Conservation (phyloP, 2,329 filamentous ascomycete species). For the Teratosphaeriaceae sp. region DNA sequence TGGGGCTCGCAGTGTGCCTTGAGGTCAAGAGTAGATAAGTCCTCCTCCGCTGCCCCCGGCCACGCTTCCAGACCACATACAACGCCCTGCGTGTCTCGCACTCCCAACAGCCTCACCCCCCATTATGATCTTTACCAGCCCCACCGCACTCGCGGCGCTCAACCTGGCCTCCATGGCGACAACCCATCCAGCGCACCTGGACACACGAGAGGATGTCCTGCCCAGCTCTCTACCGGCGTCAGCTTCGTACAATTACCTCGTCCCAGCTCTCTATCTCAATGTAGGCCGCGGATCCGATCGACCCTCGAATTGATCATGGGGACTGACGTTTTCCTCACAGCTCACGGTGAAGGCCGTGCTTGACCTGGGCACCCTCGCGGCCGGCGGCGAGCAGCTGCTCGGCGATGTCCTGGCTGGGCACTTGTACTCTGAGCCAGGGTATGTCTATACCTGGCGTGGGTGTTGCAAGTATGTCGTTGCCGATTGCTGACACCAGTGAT, state of each 20-base stretch:
- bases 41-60: no score
- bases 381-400: constrained; percentile 4
- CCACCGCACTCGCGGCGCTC: neutral
- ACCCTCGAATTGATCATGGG: neutral
- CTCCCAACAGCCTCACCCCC: no score
- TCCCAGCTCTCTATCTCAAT: constrained; percentile 4
- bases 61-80: no score
- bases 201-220: neutral
- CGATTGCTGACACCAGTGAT: no score
- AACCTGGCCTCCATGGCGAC: neutral
- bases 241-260: constrained; percentile 2
- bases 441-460: no score
- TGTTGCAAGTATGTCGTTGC: no score
- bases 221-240: constrained; percentile 1
- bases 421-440: no score
- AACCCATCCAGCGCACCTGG: neutral
- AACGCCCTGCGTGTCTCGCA: no score
- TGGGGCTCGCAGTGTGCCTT: neutral
- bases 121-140: neutral
- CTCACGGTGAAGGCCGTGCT: constrained; percentile 2
- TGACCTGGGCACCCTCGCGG: neutral
- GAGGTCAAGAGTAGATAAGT: neutral
- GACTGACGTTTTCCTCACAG: neutral
- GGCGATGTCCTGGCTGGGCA: constrained; percentile 1
- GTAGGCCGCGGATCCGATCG: neutral